A percentile compares a stretch with the other conserved stretches of the same genome.
Conservation (phyloP, 2,329 filamentous ascomycete genomes). For the Bimuria novae-zelandiae region DNA sequence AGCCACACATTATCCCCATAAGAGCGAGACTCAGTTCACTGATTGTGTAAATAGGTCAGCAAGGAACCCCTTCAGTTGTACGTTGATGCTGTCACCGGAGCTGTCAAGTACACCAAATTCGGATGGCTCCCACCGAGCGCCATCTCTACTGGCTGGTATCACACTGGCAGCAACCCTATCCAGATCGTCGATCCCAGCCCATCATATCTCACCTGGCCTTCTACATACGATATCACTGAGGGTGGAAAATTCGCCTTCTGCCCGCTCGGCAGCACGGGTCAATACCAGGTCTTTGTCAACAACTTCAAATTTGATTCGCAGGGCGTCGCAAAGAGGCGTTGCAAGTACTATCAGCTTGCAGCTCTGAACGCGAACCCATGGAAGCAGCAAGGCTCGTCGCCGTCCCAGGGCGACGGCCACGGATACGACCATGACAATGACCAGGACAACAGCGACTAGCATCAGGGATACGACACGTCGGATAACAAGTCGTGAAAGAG, state of each 20-base stretch:
- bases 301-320: conserved; percentile 25
- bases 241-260: conserved; percentile 25
- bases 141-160: conserved; percentile 30
- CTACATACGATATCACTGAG: conserved; percentile 21
- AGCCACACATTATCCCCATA: conserved; percentile 2
- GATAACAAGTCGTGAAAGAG: not conserved
- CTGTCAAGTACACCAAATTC: conserved; percentile 31
- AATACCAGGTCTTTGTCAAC: conserved; percentile 37
- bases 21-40: not conserved
- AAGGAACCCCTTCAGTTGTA: conserved; percentile 35
- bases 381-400: conserved; percentile 10
- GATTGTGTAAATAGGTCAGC: conserved; percentile 27
- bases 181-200: conserved; percentile 25
- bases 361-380: conserved; percentile 19
- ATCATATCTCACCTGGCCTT: conserved; percentile 35
- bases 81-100: conserved; percentile 26
- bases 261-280: conserved; percentile 24
- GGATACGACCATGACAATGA: not conserved
- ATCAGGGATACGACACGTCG: not conserved
- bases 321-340: not conserved
- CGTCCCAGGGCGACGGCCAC: not conserved
- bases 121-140: conserved; percentile 30
- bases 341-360: conserved; percentile 15
- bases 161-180: conserved; percentile 35
- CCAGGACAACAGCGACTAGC: not conserved